Evolutionary conservation across 1,284 basidiomycete species (phyloP), one percentile per base, ranked within the genome.

Genomic region (Ustilago bromivora): DNA sequence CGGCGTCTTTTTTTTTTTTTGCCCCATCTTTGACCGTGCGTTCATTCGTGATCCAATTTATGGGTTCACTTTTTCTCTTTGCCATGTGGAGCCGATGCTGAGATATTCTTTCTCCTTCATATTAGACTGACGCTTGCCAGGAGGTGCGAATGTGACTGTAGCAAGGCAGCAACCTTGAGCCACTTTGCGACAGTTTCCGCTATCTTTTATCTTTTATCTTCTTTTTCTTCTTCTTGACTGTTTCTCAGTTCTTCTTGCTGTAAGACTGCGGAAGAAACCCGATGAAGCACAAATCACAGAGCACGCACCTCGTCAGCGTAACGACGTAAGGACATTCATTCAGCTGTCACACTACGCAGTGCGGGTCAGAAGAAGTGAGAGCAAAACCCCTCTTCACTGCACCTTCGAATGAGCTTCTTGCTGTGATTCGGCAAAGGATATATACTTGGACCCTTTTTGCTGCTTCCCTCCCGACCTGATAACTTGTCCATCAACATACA

Each of bases 81-180:
- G 49, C 47, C 47, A 52, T 60, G 47, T 46, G 51, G 52, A 61
- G 17, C 13, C 41, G 19, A 4, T 17, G 35, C 34, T 49, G 40
- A 36, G 53, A 8, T 49, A 28, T n/a, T 36, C 28, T 51, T 13
- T 40, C 38, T 10, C 11, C 11, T 32, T 32, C 49, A 31, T 51
- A 32, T 10, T 9, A 31, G 38, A 5, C 60, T 57, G 54, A 63
- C 54, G 54, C 47, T 38, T 17, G 28, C 34, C 51, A n/a, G 19
- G 31, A 23, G 13, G 13, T 28, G 41, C 46, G 36, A 62, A n/a
- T 64, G 64, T 66, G 64, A 66, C 57, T 59, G 41, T 66, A 66
- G 52, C 38, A 40, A 55, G 35, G 57, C 60, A 61, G 35, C 46
- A 64, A 65, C 35, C 56, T 58, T 59, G 12, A 64, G 55, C 38